phyloP scores from a whole-genome alignment of 2,329 filamentous ascomycete species.

The Acrocalymma vagum region DNA sequence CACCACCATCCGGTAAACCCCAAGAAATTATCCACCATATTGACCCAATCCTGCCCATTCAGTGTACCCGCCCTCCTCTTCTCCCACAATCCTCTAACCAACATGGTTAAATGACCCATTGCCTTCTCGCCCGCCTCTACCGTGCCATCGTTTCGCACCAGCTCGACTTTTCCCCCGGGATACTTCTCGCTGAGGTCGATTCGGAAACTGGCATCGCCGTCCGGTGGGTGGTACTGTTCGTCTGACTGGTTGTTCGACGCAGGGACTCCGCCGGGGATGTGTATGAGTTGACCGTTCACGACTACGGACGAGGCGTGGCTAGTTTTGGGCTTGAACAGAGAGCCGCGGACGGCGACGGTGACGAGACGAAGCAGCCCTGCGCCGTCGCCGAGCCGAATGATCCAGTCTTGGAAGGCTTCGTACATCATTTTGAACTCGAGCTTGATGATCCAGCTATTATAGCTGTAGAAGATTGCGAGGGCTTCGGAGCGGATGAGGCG shows the following conservation, averaged over 20 bases:
- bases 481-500: conserved; percentile 45
- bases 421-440: conserved; percentile 51
- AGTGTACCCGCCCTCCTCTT: conserved; percentile 38
- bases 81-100: conserved; percentile 41
- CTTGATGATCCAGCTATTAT: conserved; percentile 51
- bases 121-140: conserved; percentile 38
- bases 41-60: conserved; percentile 45
- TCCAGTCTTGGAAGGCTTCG: conserved; percentile 50
- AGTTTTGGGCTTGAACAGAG: conserved; percentile 42
- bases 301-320: conserved; percentile 29
- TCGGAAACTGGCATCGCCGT: conserved; percentile 47
- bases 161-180: conserved; percentile 35
- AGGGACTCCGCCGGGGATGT: conserved; percentile 24
- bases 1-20: conserved; percentile 41
- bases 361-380: conserved; percentile 41
- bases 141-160: conserved; percentile 45
- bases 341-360: conserved; percentile 41
- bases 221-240: conserved; percentile 39
- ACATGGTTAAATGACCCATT: conserved; percentile 24
- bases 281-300: conserved; percentile 28
- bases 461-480: conserved; percentile 50
- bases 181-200: conserved; percentile 49
- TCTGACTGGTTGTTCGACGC: conserved; percentile 4
- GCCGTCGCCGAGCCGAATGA: conserved; percentile 42
- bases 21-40: conserved; percentile 45